Conservation (phyloP, 2,329 filamentous ascomycete genomes). For the Chaetothyriales sp. region DNA sequence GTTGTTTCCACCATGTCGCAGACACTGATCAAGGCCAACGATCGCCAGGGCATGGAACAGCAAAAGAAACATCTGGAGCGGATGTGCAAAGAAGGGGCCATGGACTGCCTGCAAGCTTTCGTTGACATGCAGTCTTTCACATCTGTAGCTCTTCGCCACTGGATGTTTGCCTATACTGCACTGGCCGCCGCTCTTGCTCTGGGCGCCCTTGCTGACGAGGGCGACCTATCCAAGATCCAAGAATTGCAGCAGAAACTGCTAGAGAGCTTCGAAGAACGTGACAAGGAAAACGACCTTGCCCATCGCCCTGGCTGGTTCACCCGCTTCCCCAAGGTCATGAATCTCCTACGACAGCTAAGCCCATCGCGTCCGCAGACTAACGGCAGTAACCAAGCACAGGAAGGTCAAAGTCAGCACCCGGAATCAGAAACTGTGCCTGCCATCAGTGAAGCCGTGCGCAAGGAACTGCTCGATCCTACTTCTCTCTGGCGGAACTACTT, state of each 20-base stretch:
- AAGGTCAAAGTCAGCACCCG: not conserved
- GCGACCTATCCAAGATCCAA: not conserved
- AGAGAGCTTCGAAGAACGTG: not conserved
- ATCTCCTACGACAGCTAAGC: not conserved
- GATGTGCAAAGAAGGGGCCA: constrained; percentile 1
- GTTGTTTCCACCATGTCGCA: constrained; percentile 1
- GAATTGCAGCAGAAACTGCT: not conserved
- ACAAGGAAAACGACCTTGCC: not conserved
- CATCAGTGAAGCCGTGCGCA: not conserved
- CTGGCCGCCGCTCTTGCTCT: constrained; percentile 2
- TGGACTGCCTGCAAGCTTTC: constrained; percentile 3
- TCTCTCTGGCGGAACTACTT: not conserved
- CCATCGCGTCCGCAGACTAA: not conserved
- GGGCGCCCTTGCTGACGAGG: not conserved
- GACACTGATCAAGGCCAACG: not conserved
- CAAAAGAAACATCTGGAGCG: not conserved
- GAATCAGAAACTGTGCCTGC: not conserved
- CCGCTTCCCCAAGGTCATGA: not conserved
- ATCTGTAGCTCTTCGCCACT: constrained; percentile 1
- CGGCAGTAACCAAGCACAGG: not conserved
- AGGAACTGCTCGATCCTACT: not conserved
- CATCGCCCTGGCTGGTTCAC: not conserved
- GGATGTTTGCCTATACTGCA: constrained; percentile 2
- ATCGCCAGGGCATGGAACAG: not conserved
- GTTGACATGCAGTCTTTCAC: constrained; percentile 2